Evolutionary conservation across 345 rosid species (phyloP).

Genomic region (Nasturtium officinale): DNA sequence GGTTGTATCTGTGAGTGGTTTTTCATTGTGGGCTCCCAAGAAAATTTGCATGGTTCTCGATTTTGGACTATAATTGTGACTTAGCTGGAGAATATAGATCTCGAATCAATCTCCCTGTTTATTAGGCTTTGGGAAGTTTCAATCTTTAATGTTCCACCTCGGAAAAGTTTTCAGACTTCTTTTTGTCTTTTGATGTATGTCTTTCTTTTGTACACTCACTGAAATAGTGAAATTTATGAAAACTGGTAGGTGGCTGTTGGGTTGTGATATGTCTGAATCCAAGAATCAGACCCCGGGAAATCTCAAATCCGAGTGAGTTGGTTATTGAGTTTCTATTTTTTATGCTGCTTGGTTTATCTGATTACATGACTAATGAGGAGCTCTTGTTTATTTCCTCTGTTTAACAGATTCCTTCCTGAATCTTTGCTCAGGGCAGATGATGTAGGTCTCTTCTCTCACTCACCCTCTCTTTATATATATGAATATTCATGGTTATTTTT

Average conservation of each 20-base stretch:
- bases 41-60: neutral
- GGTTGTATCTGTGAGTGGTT: neutral
- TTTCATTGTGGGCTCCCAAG: neutral
- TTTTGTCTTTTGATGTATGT: neutral
- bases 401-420: constrained; percentile 63
- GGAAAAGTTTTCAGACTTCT: constrained; percentile 13
- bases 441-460: constrained; percentile 55
- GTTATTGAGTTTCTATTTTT: constrained; percentile 5
- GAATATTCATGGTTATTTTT: neutral
- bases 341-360: constrained; percentile 10
- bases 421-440: constrained; percentile 82
- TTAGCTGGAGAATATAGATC: neutral
- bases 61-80: neutral
- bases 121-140: constrained; percentile 1
- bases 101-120: neutral
- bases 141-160: neutral
- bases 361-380: neutral
- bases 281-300: constrained; percentile 41
- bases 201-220: neutral
- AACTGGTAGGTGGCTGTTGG: constrained; percentile 75
- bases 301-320: constrained; percentile 50
- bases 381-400: constrained; percentile 16
- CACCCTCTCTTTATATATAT: neutral
- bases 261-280: constrained; percentile 48
- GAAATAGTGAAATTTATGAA: neutral